Evolutionary conservation across 108 stramenopile species (phyloP).

Genomic region (Cyclotella atomus): DNA sequence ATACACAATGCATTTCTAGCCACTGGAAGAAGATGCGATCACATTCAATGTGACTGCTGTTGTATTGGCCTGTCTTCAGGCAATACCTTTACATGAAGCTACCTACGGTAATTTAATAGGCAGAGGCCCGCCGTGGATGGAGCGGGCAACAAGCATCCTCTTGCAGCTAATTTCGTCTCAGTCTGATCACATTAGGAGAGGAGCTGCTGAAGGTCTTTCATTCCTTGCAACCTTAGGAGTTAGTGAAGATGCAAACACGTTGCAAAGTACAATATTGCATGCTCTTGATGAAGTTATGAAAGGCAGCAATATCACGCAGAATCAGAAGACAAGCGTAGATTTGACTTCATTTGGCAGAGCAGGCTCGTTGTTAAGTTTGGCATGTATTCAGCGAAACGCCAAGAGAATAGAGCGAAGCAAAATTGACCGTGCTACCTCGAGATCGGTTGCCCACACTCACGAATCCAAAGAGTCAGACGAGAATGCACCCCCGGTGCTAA

Average conservation of each 20-base stretch:
- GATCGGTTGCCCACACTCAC: slow-evolving; percentile 42
- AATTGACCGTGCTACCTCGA: slow-evolving; percentile 39
- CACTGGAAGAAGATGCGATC: slow-evolving; percentile 63
- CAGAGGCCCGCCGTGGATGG: slow-evolving; percentile 90
- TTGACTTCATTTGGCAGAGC: slow-evolving; percentile 65
- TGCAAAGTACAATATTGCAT: slow-evolving; percentile 82
- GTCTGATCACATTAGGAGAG: slow-evolving; percentile 65
- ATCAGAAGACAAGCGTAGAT: slow-evolving; percentile 55
- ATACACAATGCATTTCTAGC: slow-evolving; percentile 14
- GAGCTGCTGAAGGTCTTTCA: slow-evolving; percentile 82
- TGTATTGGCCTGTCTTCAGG: slow-evolving; percentile 73
- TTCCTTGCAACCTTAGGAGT: slow-evolving; percentile 80
- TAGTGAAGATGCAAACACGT: slow-evolving; percentile 78
- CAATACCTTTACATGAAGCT: slow-evolving; percentile 78
- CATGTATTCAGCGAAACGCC: slow-evolving; percentile 77
- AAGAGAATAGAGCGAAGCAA: slow-evolving; percentile 46
- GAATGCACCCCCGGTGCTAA: slow-evolving; percentile 60
- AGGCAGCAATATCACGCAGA: slow-evolving; percentile 51
- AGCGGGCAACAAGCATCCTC: slow-evolving; percentile 72
- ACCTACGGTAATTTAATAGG: slow-evolving; percentile 73
- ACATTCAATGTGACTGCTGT: slow-evolving; percentile 72
- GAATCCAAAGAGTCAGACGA: slow-evolving; percentile 7
- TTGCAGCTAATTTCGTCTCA: slow-evolving; percentile 70
- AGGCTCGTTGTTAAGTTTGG: slow-evolving; percentile 73
- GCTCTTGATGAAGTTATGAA: slow-evolving; percentile 83